These are phyloP conservation scores for Yamadazyma sp. DNA, from an alignment of 1,139 yeast species.

Conservation along the genomic window DNA sequence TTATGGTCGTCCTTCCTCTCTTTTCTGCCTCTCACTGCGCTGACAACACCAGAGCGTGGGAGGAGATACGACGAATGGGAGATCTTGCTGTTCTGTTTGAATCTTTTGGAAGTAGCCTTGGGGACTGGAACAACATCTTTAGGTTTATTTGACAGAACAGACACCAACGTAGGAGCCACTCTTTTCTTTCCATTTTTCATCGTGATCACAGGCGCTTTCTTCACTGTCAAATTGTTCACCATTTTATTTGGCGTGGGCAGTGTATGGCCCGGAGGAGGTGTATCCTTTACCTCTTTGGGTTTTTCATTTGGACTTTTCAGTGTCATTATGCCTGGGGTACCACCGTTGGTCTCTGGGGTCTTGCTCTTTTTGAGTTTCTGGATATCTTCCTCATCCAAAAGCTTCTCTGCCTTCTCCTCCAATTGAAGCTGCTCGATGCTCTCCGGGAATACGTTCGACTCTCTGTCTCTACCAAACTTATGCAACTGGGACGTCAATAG, in stretches of 20 bases:
- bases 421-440: conserved; percentile 73
- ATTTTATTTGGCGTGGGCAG: conserved; percentile 13
- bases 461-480: conserved; percentile 87
- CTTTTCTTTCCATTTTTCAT: conserved; percentile 81
- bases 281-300: neutral
- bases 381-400: conserved; percentile 4
- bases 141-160: conserved; percentile 41
- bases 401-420: conserved; percentile 55
- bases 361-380: conserved; percentile 2
- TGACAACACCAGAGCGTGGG: conserved; percentile 49
- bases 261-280: neutral
- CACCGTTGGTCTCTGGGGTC: conserved; percentile 1
- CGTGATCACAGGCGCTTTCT: conserved; percentile 39
- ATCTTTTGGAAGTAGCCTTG: conserved; percentile 15
- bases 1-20: conserved; percentile 18
- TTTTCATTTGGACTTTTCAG: neutral
- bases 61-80: conserved; percentile 43
- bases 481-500: conserved; percentile 65
- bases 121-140: conserved; percentile 6
- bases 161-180: conserved; percentile 80
- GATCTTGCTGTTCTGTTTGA: conserved; percentile 28
- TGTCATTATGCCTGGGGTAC: neutral
- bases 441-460: conserved; percentile 81
- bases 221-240: conserved; percentile 10
- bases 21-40: conserved; percentile 48